These are phyloP conservation scores for Acacia confusa DNA, from an alignment of 306 rosid species.

Conservation along the genomic window DNA sequence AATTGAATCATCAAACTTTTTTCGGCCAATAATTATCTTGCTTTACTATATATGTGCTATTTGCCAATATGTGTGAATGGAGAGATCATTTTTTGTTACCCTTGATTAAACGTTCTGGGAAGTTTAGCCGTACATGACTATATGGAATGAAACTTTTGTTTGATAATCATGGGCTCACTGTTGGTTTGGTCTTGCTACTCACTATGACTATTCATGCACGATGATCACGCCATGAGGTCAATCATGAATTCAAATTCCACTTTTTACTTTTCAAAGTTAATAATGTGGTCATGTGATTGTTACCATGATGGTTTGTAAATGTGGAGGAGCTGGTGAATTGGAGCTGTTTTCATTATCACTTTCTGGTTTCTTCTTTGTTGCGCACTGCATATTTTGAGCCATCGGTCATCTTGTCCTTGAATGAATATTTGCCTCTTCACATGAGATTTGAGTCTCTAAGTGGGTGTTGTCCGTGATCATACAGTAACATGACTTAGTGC, in stretches of 20 bases:
- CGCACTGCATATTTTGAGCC: constrained; percentile 24
- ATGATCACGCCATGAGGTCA: constrained; percentile 11
- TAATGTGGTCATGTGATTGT: constrained; percentile 25
- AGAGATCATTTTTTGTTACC: too few species aligned
- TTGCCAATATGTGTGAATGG: neutral
- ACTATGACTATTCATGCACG: constrained; percentile 10
- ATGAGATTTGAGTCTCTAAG: constrained; percentile 15
- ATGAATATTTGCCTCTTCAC: neutral
- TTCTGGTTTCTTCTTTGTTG: constrained; percentile 1
- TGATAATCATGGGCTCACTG: neutral
- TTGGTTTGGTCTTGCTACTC: neutral
- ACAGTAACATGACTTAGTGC: constrained; percentile 22
- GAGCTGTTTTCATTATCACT: constrained; percentile 18
- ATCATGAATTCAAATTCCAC: constrained; percentile 29
- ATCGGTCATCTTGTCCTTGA: constrained; percentile 6
- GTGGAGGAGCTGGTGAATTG: constrained; percentile 19
- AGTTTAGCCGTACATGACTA: too few species aligned
- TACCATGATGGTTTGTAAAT: constrained; percentile 15
- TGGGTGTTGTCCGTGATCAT: constrained; percentile 27
- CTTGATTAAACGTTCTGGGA: too few species aligned
- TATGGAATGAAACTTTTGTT: neutral
- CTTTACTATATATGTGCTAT: neutral
- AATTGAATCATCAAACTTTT: neutral
- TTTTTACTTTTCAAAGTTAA: constrained; percentile 18
- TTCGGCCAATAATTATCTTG: neutral